Evolutionary conservation across 352 stramenopile genomes (phyloP).

Genomic region (Peronospora belbahrii): DNA sequence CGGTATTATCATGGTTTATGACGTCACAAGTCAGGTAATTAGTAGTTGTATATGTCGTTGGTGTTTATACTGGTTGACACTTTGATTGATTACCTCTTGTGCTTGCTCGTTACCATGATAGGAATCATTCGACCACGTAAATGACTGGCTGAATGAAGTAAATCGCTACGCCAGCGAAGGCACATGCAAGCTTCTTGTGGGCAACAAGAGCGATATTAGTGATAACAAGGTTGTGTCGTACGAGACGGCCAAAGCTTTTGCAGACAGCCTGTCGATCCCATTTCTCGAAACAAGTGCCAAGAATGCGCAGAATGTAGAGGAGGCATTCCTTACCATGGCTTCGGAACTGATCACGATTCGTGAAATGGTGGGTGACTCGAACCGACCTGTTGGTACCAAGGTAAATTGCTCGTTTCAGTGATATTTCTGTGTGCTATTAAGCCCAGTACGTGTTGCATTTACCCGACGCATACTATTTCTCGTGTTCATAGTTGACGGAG

Average conservation of each 20-base stretch:
- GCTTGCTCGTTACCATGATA: constrained; percentile 19
- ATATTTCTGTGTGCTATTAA: not conserved
- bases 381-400: constrained; percentile 54
- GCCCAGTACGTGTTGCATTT: not conserved
- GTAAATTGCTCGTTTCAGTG: constrained; percentile 27
- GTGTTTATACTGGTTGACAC: not conserved
- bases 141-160: constrained; percentile 99
- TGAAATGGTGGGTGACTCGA: constrained; percentile 77
- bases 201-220: constrained; percentile 99
- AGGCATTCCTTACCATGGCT: constrained; percentile 99
- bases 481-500: constrained; percentile 26
- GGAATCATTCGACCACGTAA: constrained; percentile 99
- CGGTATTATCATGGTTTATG: constrained; percentile 98
- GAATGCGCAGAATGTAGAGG: constrained; percentile 97
- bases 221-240: constrained; percentile 94
- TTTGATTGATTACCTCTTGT: not conserved
- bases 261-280: constrained; percentile 94
- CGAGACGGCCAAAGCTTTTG: constrained; percentile 95
- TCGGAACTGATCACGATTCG: constrained; percentile 94
- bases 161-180: constrained; percentile 97
- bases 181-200: constrained; percentile 98
- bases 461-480: constrained; percentile 10
- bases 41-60: not conserved
- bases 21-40: constrained; percentile 92
- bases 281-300: constrained; percentile 99